Percentiles rank a stretch among this genome's conserved stretches.
Evolutionary conservation across 2,329 filamentous ascomycete species (phyloP).

Genomic region (Alternaria sp.): DNA sequence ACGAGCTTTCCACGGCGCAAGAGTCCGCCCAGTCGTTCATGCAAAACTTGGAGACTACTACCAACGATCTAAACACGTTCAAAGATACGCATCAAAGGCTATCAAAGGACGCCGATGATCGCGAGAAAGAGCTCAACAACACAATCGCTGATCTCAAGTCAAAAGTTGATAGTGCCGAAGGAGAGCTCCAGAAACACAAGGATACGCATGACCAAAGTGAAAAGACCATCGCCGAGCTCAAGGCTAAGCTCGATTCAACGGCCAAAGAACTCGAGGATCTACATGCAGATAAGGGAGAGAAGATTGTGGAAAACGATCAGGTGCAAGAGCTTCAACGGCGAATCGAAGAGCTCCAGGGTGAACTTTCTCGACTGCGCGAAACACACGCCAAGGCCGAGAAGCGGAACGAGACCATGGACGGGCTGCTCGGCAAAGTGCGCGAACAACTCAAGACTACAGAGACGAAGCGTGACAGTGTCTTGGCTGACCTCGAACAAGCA

Average conservation of each 20-base stretch:
- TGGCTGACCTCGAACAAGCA: constrained; percentile 52
- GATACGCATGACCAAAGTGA: constrained; percentile 52
- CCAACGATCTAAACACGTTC: constrained; percentile 67
- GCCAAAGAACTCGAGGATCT: constrained; percentile 62
- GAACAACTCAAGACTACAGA: constrained; percentile 64
- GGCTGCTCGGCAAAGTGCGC: constrained; percentile 63
- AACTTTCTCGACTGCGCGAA: constrained; percentile 41
- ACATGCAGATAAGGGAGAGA: constrained; percentile 42
- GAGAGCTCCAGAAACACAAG: constrained; percentile 57
- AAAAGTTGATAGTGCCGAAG: constrained; percentile 50
- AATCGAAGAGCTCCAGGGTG: constrained; percentile 42
- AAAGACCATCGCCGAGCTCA: constrained; percentile 51
- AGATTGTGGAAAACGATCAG: constrained; percentile 41
- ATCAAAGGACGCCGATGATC: constrained; percentile 43
- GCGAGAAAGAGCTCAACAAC: constrained; percentile 39
- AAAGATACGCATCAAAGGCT: constrained; percentile 60
- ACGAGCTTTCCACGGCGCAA: constrained; percentile 74
- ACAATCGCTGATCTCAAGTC: constrained; percentile 40
- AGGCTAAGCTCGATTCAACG: constrained; percentile 38
- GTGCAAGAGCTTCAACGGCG: constrained; percentile 37
- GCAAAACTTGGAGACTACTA: constrained; percentile 71
- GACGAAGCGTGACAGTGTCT: constrained; percentile 56
- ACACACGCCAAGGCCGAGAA: constrained; percentile 57
- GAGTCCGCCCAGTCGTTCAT: constrained; percentile 64
- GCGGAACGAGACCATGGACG: constrained; percentile 62